A percentile compares a stretch with the other conserved stretches of the same genome.
Conservation (phyloP, 2,329 filamentous ascomycete species). For the Penicillium freii region DNA sequence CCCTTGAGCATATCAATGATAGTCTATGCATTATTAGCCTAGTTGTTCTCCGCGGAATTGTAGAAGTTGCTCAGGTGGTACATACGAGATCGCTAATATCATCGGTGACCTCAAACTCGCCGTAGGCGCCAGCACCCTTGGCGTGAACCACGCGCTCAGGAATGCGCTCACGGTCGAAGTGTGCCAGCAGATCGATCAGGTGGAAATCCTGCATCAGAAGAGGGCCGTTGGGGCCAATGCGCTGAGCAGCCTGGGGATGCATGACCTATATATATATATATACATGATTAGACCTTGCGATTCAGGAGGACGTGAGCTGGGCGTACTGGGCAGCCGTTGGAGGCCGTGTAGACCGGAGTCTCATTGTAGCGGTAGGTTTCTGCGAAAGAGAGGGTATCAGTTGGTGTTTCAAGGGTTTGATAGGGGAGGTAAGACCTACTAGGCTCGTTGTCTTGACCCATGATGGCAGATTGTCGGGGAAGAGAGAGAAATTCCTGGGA, state of each 20-base stretch:
- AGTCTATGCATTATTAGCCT: slow-evolving; percentile 27
- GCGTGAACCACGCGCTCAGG: slow-evolving; percentile 46
- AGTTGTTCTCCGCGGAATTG: neutral
- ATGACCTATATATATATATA: slow-evolving; percentile 40
- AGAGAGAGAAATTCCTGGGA: neutral
- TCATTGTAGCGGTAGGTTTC: slow-evolving; percentile 55
- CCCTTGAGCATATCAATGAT: slow-evolving; percentile 52
- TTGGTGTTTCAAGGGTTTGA: neutral
- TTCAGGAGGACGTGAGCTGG: neutral
- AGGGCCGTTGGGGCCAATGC: slow-evolving; percentile 57
- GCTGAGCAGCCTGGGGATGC: slow-evolving; percentile 53
- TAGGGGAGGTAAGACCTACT: slow-evolving; percentile 20
- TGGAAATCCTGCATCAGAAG: slow-evolving; percentile 65
- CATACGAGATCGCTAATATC: slow-evolving; percentile 50
- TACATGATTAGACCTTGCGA: slow-evolving; percentile 5
- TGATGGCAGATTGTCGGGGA: slow-evolving; percentile 20
- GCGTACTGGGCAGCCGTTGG: slow-evolving; percentile 55
- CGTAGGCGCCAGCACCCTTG: slow-evolving; percentile 44
- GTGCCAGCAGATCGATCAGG: slow-evolving; percentile 59
- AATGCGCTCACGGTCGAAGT: slow-evolving; percentile 44
- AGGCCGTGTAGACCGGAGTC: slow-evolving; percentile 58
- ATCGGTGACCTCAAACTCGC: slow-evolving; percentile 47
- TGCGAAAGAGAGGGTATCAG: slow-evolving; percentile 13
- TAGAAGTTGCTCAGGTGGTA: neutral
- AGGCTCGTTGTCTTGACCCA: slow-evolving; percentile 40